These are phyloP conservation scores for Penicillium salamii DNA, from an alignment of 495 filamentous ascomycete species.

Conservation along the genomic window DNA sequence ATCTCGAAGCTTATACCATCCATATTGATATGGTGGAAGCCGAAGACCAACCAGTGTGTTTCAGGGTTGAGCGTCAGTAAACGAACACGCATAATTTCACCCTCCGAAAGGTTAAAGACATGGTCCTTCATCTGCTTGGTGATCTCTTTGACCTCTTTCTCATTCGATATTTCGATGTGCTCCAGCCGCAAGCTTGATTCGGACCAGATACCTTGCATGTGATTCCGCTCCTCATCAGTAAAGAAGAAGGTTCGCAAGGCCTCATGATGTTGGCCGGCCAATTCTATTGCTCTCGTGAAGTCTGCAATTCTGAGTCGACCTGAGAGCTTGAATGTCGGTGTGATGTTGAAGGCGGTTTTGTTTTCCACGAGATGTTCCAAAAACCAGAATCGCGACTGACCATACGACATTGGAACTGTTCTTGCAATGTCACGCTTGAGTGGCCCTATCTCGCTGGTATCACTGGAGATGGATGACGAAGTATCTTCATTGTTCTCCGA, in stretches of 20 bases:
- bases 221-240: constrained; percentile 10
- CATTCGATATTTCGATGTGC: constrained; percentile 9
- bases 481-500: constrained; percentile 13
- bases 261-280: constrained; percentile 38
- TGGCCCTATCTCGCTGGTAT: background rate
- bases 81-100: constrained; percentile 26
- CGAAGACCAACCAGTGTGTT: constrained; percentile 29
- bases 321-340: constrained; percentile 13
- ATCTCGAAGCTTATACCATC: constrained; percentile 44
- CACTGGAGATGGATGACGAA: constrained; percentile 8
- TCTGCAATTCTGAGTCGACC: constrained; percentile 14
- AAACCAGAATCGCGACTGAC: constrained; percentile 50
- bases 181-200: constrained; percentile 17
- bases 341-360: constrained; percentile 35
- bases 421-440: constrained; percentile 3
- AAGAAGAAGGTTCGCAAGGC: constrained; percentile 42
- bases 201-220: constrained; percentile 21
- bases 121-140: constrained; percentile 15
- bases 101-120: constrained; percentile 29
- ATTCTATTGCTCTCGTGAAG: constrained; percentile 31
- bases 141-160: constrained; percentile 11
- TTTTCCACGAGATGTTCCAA: constrained; percentile 28
- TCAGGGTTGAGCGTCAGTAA: constrained; percentile 17
- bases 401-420: constrained; percentile 29
- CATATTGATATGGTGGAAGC: constrained; percentile 49